Evolutionary conservation across 352 stramenopile genomes (phyloP), one percentile per base, ranked within the genome.

Genomic region (Globisporangium alternatum): DNA sequence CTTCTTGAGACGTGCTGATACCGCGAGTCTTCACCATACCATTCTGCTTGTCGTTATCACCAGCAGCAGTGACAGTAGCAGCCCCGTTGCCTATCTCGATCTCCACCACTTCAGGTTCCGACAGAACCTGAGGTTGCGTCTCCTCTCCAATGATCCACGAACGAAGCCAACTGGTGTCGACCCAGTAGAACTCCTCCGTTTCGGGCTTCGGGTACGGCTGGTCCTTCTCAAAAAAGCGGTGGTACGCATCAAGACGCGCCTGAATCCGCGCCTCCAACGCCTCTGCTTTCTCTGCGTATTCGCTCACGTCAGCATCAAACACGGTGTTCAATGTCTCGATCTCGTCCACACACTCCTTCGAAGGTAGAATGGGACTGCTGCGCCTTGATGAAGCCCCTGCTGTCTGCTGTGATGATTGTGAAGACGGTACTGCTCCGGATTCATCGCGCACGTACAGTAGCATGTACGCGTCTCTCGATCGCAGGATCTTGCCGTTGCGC

Each of bases 391-490:
- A n/a, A 52, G 47, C n/a, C 66, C 12, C 35, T 19, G 25, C 15
- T 2, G 22, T 15, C n/a, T 33, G 60, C 43, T 43, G 7, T 12
- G 49, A 41, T 12, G 47, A 54, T n/a, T 51, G 37, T 33, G 22
- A 33, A 22, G 31, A 25, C n/a, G 31, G 39, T 4, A 6, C 25
- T 19, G n/a, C 10, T 17, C 15, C 44, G 21, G 54, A 30, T 19
- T 84, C 72, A 2, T 84, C 79, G 33, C 78, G 77, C 56, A 81
- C 74, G 60, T 95, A 96, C 33, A 95, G 67, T 22, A 96, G 68
- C 88, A 96, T 96, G 65, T 96, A 96, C 15, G 88, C 86, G 54
- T 96, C 87, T 21, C 85, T 78, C 1, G 85, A 95, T 5, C 83
- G 74, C 41, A 91, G 75, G 65, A 77, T 86, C 56, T 83, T 84